Evolutionary conservation across 345 rosid genomes (phyloP).

Genomic region (Moringa oleifera): DNA sequence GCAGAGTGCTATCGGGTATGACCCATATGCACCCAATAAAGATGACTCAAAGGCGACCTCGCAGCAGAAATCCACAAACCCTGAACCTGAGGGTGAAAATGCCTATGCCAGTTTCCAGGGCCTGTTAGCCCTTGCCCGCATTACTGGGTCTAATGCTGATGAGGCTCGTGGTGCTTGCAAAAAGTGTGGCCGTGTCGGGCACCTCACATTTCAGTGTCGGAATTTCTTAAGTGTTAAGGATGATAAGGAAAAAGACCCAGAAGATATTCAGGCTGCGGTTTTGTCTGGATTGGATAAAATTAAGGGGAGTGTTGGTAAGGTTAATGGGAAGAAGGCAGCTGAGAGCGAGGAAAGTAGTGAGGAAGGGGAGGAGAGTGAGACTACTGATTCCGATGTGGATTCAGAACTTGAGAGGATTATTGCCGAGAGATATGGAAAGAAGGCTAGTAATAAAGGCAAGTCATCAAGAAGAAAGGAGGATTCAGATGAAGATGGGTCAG

Average conservation of each 20-base stretch:
- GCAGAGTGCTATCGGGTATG: conserved; percentile 97
- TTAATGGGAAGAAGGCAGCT: conserved; percentile 36
- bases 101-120: conserved; percentile 81
- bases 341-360: conserved; percentile 46
- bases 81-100: conserved; percentile 62
- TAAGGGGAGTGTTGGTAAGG: conserved; percentile 38
- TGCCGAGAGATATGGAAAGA: conserved; percentile 73
- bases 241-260: conserved; percentile 62
- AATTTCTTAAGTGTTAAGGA: conserved; percentile 80
- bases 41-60: conserved; percentile 56
- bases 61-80: conserved; percentile 31
- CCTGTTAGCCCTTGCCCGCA: conserved; percentile 74
- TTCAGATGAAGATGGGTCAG: conserved; percentile 37
- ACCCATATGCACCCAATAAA: conserved; percentile 90
- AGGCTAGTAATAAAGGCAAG: conserved; percentile 33
- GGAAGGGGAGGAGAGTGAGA: conserved; percentile 77
- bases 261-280: conserved; percentile 55
- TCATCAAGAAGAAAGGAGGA: conserved; percentile 30
- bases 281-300: conserved; percentile 70
- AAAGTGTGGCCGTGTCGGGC: conserved; percentile 94
- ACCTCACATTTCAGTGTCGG: conserved; percentile 81
- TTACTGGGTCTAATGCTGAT: conserved; percentile 68
- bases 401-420: conserved; percentile 87
- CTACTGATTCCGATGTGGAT: conserved; percentile 76
- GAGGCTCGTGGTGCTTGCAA: conserved; percentile 93